These are phyloP conservation scores for Tetratostichococcus sp. DNA, from an alignment of 139 green algal genomes.

Conservation along the genomic window DNA sequence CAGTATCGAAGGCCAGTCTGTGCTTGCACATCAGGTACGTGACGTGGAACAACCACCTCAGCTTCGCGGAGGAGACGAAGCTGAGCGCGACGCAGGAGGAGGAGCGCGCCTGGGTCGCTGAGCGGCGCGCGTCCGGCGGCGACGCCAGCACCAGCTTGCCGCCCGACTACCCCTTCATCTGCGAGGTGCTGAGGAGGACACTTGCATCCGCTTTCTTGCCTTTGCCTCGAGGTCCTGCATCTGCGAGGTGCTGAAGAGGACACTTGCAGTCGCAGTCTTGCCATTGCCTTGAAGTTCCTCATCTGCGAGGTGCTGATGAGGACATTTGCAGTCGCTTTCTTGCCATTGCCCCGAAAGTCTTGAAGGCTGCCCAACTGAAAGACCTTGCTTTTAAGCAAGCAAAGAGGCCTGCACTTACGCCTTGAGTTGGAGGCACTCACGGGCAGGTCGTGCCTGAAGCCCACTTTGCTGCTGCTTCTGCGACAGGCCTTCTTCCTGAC, in stretches of 20 bases:
- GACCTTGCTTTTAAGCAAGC: too few relatives aligned
- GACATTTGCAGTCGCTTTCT: too few relatives aligned
- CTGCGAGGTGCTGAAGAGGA: constrained; percentile 54
- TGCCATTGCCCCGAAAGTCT: too few relatives aligned
- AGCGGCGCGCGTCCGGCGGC: background rate
- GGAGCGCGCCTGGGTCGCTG: constrained; percentile 42
- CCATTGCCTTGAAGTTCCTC: too few relatives aligned
- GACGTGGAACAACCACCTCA: background rate
- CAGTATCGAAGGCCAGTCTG: too few relatives aligned
- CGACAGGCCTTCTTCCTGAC: constrained; percentile 87
- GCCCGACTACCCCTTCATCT: constrained; percentile 88
- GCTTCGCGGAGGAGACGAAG: constrained; percentile 48
- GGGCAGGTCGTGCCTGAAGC: too few relatives aligned
- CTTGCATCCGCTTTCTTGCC: too few relatives aligned
- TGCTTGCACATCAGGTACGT: constrained; percentile 19
- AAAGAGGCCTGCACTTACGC: too few relatives aligned
- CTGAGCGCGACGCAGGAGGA: constrained; percentile 50
- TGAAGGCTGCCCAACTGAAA: too few relatives aligned
- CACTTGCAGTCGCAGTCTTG: too few relatives aligned
- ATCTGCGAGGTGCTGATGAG: constrained; percentile 71
- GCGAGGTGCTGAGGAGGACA: constrained; percentile 40
- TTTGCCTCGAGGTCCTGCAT: too few relatives aligned
- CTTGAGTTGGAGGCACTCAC: too few relatives aligned
- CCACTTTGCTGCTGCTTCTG: background rate
- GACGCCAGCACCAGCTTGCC: background rate